Conservation (phyloP, 176 grass and related monocot genomes). For the Alopecurus myosuroides region DNA sequence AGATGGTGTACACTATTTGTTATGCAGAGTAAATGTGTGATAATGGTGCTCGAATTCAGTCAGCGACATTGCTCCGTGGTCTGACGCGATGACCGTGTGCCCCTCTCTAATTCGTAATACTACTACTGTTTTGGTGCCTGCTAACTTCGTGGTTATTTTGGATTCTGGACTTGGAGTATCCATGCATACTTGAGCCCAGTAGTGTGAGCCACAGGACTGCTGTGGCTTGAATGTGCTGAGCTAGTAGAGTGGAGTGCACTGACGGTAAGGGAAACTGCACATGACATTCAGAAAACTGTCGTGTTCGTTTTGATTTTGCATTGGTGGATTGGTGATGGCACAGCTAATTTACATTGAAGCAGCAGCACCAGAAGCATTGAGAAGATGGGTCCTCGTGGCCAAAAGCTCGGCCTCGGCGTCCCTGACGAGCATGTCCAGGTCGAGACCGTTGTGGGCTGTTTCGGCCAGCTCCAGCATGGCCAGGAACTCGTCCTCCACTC, state of each 20-base stretch:
- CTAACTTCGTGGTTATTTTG: not conserved
- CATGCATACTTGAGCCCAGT: not conserved
- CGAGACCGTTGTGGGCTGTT: not conserved
- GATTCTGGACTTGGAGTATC: not conserved
- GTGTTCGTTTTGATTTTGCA: not conserved
- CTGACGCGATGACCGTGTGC: not conserved
- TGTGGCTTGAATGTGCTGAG: not conserved
- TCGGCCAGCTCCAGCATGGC: conserved; percentile 51
- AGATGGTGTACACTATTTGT: not conserved
- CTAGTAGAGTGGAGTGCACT: not conserved
- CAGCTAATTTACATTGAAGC: not conserved
- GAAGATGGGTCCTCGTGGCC: not conserved
- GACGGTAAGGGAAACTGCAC: not conserved
- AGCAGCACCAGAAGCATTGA: not conserved
- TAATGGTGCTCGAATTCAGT: not conserved
- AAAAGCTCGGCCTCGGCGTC: not conserved
- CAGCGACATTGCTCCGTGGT: not conserved
- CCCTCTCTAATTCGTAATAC: not conserved
- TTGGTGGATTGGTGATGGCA: not conserved
- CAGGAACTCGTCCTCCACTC: conserved; percentile 63
- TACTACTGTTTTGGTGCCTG: not conserved
- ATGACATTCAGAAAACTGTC: not conserved
- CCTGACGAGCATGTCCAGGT: not conserved
- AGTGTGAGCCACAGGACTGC: not conserved
- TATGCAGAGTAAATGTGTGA: not conserved